Evolutionary conservation across 2,329 filamentous ascomycete species (phyloP).

Genomic region (Beauveria rudraprayagi): DNA sequence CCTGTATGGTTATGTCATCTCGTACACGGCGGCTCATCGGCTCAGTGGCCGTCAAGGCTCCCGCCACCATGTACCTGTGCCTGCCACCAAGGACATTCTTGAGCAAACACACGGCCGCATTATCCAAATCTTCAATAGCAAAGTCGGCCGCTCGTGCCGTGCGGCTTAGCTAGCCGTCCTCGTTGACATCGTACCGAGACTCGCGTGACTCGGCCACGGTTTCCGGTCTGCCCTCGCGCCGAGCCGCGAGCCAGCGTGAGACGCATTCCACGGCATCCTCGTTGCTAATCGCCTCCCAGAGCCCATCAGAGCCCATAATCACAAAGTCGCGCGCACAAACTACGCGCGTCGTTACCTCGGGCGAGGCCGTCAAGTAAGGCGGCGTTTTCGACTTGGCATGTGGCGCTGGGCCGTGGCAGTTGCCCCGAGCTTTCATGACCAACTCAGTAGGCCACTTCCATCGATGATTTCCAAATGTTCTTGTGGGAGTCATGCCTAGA

Average conservation of each 20-base stretch:
- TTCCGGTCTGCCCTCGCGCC: neutral
- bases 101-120: slow-evolving; percentile 72
- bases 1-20: slow-evolving; percentile 77
- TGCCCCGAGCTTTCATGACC: neutral
- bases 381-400: slow-evolving; percentile 1
- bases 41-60: slow-evolving; percentile 60
- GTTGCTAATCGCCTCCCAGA: slow-evolving; percentile 14
- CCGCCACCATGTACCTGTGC: slow-evolving; percentile 65
- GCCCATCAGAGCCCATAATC: slow-evolving; percentile 14
- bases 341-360: slow-evolving; percentile 9
- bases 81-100: slow-evolving; percentile 74
- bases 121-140: slow-evolving; percentile 65
- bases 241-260: slow-evolving; percentile 12
- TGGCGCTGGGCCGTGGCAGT: neutral
- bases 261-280: slow-evolving; percentile 13
- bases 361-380: slow-evolving; percentile 12
- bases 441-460: slow-evolving; percentile 3
- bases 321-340: slow-evolving; percentile 12
- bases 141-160: slow-evolving; percentile 45
- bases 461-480: neutral
- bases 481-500: neutral
- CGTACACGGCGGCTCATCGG: slow-evolving; percentile 57
- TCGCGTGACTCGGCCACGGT: neutral
- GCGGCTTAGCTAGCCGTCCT: slow-evolving; percentile 18
- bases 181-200: slow-evolving; percentile 9